Evolutionary conservation across 805 yeast genomes (phyloP), one percentile per base, ranked within the genome.

Genomic region (Sugiyamaella marilandica): DNA sequence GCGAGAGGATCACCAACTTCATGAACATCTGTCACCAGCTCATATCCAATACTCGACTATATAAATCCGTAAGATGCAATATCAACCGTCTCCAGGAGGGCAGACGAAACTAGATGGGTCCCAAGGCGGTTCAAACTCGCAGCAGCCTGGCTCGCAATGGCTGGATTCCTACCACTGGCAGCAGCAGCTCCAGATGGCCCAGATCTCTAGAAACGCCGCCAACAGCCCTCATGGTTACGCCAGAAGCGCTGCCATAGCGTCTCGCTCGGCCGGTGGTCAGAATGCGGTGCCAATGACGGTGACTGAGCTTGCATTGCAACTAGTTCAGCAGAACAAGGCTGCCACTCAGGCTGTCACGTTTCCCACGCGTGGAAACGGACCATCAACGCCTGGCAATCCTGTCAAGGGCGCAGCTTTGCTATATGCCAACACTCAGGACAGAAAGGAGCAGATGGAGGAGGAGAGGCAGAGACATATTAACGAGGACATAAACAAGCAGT

Each of bases 201-300:
- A 82, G 56, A 67, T 85, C 47, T 84, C 94, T 3, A 79, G 94
- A 66, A 77, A 74, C 56, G 78, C 87, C 31, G 47, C 48, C 29
- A 80, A 78, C 61, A 67, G 79, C 24, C 87, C 95, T 2, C 96
- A 88, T 69, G 83, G 77, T 63, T 88, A 87, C 70, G 96, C 96
- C 2, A 78, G 95, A 54, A 82, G 82, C 57, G 90, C 89, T 29
- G 96, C 96, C 5, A 73, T 82, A 11, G 74, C 81, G 51, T 83
- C 78, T 36, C 75, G 77, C 51, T 75, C 79, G 49, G 54, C 58
- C 45, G 61, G 53, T 56, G 59, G 39, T 49, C 64, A 53, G 61
- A 63, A 54, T 41, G 45, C 52, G 7, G 58, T 61, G 29, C 56
- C 63, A 2, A 53, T 62, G 37, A 67, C 72, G 3, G 70, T 74